Percentiles rank a stretch among this genome's conserved stretches.
These are phyloP conservation scores for Cucurbita argyrosperma DNA, from an alignment of 306 rosid genomes.

Conservation along the genomic window DNA sequence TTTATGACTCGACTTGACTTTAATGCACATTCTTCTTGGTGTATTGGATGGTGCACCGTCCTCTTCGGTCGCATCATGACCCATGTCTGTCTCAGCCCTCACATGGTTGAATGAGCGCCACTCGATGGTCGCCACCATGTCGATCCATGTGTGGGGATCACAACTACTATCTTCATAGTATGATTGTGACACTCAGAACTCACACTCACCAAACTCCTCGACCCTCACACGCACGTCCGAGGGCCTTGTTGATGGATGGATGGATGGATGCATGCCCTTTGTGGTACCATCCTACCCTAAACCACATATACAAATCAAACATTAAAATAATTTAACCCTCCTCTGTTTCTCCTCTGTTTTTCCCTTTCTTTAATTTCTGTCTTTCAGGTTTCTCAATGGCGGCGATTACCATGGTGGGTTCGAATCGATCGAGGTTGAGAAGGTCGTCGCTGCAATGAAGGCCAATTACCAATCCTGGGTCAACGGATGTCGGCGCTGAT, in stretches of 20 bases:
- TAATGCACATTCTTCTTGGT: no score
- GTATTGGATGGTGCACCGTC: no score
- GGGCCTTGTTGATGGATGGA: not conserved
- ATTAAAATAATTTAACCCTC: no score
- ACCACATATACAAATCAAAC: no score
- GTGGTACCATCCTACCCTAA: not conserved
- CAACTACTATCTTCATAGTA: no score
- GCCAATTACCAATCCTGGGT: slow-evolving; percentile 80
- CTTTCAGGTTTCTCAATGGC: slow-evolving; percentile 59
- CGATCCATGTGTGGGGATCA: no score
- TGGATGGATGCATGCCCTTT: not conserved
- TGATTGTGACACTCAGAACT: no score
- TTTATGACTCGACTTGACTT: no score
- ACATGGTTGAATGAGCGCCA: accelerated
- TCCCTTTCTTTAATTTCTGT: not conserved
- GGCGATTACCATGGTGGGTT: slow-evolving; percentile 81
- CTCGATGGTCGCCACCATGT: no score
- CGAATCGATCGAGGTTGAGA: slow-evolving; percentile 49
- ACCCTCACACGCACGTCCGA: not conserved
- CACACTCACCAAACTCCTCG: no score
- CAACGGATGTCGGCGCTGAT: slow-evolving; percentile 69
- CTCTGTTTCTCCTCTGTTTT: not conserved
- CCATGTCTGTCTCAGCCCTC: no score
- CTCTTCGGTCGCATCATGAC: no score
- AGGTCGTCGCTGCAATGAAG: slow-evolving; percentile 48